Evolutionary conservation across 1,284 basidiomycete genomes (phyloP), one percentile per base, ranked within the genome.

Genomic region (Tilletia caries): DNA sequence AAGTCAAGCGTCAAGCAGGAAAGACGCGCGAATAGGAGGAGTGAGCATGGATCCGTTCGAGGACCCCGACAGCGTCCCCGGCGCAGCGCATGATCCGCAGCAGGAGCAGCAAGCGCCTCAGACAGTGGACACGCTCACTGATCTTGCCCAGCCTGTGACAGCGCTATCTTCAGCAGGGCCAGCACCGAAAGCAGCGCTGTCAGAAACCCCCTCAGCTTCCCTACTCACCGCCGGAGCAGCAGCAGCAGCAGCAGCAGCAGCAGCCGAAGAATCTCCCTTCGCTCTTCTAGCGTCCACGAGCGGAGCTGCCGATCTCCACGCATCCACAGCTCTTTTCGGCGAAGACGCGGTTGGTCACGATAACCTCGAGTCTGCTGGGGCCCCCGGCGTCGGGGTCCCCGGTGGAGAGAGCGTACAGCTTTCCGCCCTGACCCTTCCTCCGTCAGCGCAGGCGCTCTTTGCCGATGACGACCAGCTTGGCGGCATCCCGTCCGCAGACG

Each of bases 11-110:
- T n/a, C n/a, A n/a, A n/a, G n/a, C n/a, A n/a, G n/a, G n/a, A n/a
- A n/a, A n/a, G n/a, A n/a, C n/a, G n/a, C n/a, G n/a, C n/a, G n/a
- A n/a, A n/a, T n/a, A n/a, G n/a, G n/a, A n/a, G n/a, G n/a, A n/a
- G n/a, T n/a, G n/a, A n/a, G n/a, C 52, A 62, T 62, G 58, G 58
- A 62, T 23, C 58, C 58, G 10, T 62, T 62, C 29, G 58, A 62
- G 32, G 58, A 62, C 34, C 58, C 58, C 18, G 58, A 62, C 32
- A 29, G 32, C 32, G 58, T 62, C 29, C 27, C 10, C 18, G 32
- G 27, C 27, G 29, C 18, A 29, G 15, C 18, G 32, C 32, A 33
- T 25, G n/a, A n/a, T n/a, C n/a, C n/a, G n/a, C n/a, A n/a, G n/a
- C 41, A 8, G 18, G 41, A 44, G 41, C 41, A 44, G 41, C 41